A percentile compares a stretch with the other conserved stretches of the same genome.
Evolutionary conservation across 352 stramenopile species (phyloP).

Genomic region (Phytophthora fragariae): DNA sequence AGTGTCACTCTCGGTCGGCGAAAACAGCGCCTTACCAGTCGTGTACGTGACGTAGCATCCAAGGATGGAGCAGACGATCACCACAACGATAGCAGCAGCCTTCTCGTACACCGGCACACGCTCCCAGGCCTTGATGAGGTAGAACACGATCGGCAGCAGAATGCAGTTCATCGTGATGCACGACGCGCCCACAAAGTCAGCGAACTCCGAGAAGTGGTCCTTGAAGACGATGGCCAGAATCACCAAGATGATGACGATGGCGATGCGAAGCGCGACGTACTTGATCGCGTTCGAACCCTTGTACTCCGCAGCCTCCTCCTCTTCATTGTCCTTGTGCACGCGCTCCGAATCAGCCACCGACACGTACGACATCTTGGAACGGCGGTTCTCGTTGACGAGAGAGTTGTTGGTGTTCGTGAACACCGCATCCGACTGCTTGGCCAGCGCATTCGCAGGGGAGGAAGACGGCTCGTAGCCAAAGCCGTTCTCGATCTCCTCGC

Average conservation of each 20-base stretch:
- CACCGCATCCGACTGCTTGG: conserved; percentile 32
- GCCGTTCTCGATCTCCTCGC: conserved; percentile 35
- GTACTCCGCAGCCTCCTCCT: conserved; percentile 46
- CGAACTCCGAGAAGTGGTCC: conserved; percentile 67
- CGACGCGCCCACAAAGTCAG: conserved; percentile 69
- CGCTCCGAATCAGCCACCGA: conserved; percentile 53
- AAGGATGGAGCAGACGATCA: conserved; percentile 41
- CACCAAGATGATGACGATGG: conserved; percentile 49
- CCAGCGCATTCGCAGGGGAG: conserved; percentile 12
- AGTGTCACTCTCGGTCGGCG: conserved; percentile 32
- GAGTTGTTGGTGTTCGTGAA: conserved; percentile 25
- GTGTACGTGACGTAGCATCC: conserved; percentile 54
- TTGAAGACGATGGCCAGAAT: conserved; percentile 52
- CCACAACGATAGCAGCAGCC: conserved; percentile 29
- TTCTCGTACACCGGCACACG: conserved; percentile 47
- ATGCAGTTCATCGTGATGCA: conserved; percentile 69
- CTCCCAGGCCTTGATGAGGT: conserved; percentile 71
- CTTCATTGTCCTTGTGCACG: conserved; percentile 41
- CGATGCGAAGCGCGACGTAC: conserved; percentile 40
- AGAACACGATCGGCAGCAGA: conserved; percentile 69
- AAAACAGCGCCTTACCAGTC: conserved; percentile 52
- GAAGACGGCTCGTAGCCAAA: conserved; percentile 27
- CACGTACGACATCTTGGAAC: conserved; percentile 57
- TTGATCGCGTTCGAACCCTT: conserved; percentile 38
- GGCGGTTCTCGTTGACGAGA: conserved; percentile 16